phyloP scores from a whole-genome alignment of 2,329 filamentous ascomycete species.

The Colletotrichum siamense region DNA sequence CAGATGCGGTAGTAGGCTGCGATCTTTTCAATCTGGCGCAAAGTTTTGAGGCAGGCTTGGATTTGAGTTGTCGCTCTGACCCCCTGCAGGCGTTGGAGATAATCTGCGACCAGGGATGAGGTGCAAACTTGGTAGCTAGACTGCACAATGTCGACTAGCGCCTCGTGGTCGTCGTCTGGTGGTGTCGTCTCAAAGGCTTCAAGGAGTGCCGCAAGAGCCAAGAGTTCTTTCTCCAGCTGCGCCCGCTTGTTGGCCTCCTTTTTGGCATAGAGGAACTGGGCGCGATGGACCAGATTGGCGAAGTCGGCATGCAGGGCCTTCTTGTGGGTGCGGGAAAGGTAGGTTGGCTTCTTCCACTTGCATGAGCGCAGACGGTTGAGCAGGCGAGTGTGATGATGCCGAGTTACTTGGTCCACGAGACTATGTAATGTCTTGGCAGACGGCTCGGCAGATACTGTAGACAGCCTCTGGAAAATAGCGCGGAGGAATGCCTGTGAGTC shows the following conservation, averaged over 20 bases:
- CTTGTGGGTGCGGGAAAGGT: conserved; percentile 22
- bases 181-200: conserved; percentile 11
- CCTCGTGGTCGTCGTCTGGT: neutral
- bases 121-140: conserved; percentile 15
- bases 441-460: neutral
- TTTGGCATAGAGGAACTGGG: conserved; percentile 17
- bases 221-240: conserved; percentile 2
- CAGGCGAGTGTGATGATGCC: conserved; percentile 21
- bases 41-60: conserved; percentile 21
- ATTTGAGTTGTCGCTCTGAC: conserved; percentile 18
- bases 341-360: conserved; percentile 21
- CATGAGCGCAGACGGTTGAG: conserved; percentile 22
- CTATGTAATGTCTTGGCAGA: neutral
- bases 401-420: conserved; percentile 4
- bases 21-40: conserved; percentile 23
- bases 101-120: neutral
- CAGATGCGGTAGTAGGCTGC: conserved; percentile 22
- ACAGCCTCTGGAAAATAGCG: neutral
- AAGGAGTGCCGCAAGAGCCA: neutral
- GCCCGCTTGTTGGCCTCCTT: conserved; percentile 1
- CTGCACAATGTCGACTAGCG: neutral
- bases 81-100: conserved; percentile 9
- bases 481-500: conserved; percentile 15
- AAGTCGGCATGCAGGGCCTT: conserved; percentile 22
- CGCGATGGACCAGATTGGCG: conserved; percentile 11